Conservation (phyloP, 148 eudicot species). For the Chenopodium quinoa region DNA sequence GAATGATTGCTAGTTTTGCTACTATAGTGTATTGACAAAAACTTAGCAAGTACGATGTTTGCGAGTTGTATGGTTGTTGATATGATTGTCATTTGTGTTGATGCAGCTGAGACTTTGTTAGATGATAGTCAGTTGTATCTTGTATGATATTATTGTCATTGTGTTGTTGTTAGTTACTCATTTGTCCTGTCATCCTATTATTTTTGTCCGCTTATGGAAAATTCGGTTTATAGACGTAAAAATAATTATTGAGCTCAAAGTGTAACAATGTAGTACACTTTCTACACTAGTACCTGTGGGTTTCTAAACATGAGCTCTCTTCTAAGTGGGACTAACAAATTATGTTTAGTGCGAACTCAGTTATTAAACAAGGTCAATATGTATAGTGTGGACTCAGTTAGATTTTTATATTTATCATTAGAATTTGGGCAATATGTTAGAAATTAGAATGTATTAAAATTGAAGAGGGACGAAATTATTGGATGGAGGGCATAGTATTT, state of each 20-base stretch:
- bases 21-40: not conserved
- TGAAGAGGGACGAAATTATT: not conserved
- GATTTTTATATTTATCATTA: too few species aligned
- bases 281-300: too few species aligned
- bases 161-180: not conserved
- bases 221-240: not conserved
- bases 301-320: too few species aligned
- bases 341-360: too few species aligned
- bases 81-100: not conserved
- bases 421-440: not conserved
- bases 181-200: not conserved
- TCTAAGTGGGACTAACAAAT: too few species aligned
- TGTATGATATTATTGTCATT: not conserved
- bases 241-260: not conserved
- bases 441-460: not conserved
- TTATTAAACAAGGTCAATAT: too few species aligned
- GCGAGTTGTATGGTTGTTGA: not conserved
- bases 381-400: too few species aligned
- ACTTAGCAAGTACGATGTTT: not conserved
- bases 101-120: not conserved
- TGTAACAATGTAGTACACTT: not conserved
- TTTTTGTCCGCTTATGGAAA: not conserved
- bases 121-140: not conserved
- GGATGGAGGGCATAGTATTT: not conserved
- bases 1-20: not conserved